These are phyloP conservation scores for Phytophthora chlamydospora DNA, from an alignment of 352 stramenopile genomes.

Conservation along the genomic window DNA sequence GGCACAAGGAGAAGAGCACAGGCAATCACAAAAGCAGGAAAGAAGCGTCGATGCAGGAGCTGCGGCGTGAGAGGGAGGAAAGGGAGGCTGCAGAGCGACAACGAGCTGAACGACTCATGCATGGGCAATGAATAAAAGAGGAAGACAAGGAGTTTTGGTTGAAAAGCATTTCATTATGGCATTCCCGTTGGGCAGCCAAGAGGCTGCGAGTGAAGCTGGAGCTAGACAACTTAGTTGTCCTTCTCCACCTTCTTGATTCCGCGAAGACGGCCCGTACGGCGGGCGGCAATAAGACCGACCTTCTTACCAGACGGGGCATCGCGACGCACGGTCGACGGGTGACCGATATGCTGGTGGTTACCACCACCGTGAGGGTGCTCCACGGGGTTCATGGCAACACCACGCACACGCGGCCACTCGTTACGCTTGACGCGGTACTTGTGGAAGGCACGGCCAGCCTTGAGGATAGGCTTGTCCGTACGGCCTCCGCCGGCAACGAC, in stretches of 20 bases:
- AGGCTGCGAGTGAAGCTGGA: constrained; percentile 23
- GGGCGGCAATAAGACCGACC: constrained; percentile 98
- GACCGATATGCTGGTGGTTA: constrained; percentile 99
- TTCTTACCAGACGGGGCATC: constrained; percentile 97
- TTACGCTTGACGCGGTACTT: constrained; percentile 99
- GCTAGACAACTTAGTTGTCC: constrained; percentile 72
- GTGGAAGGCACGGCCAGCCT: constrained; percentile 97
- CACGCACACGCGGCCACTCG: constrained; percentile 98
- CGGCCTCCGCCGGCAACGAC: constrained; percentile 98
- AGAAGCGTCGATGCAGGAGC: constrained; percentile 31
- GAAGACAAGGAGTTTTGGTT: constrained; percentile 11
- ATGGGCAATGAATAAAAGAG: background rate
- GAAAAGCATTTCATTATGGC: constrained; percentile 54
- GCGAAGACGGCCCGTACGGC: constrained; percentile 96
- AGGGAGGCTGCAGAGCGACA: constrained; percentile 34
- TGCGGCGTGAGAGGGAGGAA: constrained; percentile 54
- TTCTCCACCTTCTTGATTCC: constrained; percentile 98
- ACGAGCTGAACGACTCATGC: constrained; percentile 40
- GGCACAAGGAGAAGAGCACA: constrained; percentile 23
- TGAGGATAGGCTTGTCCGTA: constrained; percentile 99
- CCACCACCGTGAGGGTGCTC: constrained; percentile 99
- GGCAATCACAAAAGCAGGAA: constrained; percentile 24
- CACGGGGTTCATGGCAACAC: constrained; percentile 99
- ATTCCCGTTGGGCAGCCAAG: constrained; percentile 45
- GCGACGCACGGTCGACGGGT: constrained; percentile 96